Base-by-base conservation (phyloP, 1,284 basidiomycete genomes). In the Phylloboletellus chloephorus region DNA sequence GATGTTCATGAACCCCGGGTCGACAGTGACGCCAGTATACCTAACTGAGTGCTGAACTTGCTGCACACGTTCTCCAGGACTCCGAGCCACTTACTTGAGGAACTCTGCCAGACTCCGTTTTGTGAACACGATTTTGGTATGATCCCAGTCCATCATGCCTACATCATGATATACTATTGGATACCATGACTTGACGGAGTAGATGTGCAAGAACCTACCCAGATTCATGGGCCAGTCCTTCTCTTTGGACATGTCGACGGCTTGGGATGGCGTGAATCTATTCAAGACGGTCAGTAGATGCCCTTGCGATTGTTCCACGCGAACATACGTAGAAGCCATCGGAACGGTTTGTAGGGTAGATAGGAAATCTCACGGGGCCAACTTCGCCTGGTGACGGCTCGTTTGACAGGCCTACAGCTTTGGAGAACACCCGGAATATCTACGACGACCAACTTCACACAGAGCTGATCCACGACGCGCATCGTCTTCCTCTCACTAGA, bases 61-160 rank as follows among this genome's bases (percentile, higher is more conserved):
- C 47, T 26, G 43, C 44, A 26, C 38, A 39, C 22, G 37, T 38
- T 31, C 21, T 23, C 12, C 39, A 43, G 39, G 31, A 39, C 24
- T 23, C 30, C 23, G 36, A 41, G 30, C n/a, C 31, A 64, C 71
- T 52, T 61, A 82, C 81, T 79, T 84, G 45, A 85, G 65, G 55
- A 86, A 86, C 56, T 86, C 82, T 39, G 84, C 68, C 47, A 86
- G 65, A 31, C 74, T 66, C 21, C 82, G 74, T 56, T 86, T 86
- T 4, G 81, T 85, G 57, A 86, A 85, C 23, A 86, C 74, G 43
- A 86, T 82, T 42, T 63, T 74, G 29, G 80, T 83, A 7, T 59
- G 56, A 52, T 86, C 83, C 83, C 83, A 86, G 60, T 86, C 82
- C 48, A 86, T 66, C 77, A 83, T 74, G 41, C 82, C 82, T 84